Base-by-base conservation (phyloP, 2,329 filamentous ascomycete genomes). In the Aspergillus tubingensis region DNA sequence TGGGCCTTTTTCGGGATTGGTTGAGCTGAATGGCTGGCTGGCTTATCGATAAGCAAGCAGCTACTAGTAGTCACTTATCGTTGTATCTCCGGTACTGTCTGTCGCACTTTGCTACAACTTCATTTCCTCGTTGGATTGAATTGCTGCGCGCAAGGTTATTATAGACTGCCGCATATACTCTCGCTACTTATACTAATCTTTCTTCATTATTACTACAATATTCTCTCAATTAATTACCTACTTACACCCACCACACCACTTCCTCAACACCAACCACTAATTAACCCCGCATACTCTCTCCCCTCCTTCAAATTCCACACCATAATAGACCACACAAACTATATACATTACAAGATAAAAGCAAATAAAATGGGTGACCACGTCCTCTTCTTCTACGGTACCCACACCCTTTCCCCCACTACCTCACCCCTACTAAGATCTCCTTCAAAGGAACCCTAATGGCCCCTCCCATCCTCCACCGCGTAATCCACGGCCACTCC, bases 401-500 rank as follows among this genome's bases (percentile, higher is more conserved):
- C 25, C 38, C 27, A 23, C 30, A 43, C 47, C 10, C 49, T 38
- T 0, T 6, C 41, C 27, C 43, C 11, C 11, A 0, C 44, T 27
- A 39, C 54, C 15, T 44, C 53, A 30, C 52, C 38, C 54, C 48
- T 44, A 57, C 32, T 32, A 59, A 64, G 17, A 27, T 27, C 25
- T 3, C 25, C 56, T 10, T 41, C 17, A 25, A 32, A 82, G 79
- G 83, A 65, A 88, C 85, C 25, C 77, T 88, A 72, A 97, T 97
- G 92, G 90, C 89, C n/a, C 87, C 90, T 0, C 86, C 90, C 70
- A 88, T 98, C 69, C 91, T 98, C 68, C 89, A 90, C 78, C 89
- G 90, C 36, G 92, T 96, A 47, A 91, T 91, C 76, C 91, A 93
- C 77, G 86, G 87, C 66, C 77, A 78, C 8, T 74, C 79, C 15